Conservation (phyloP, 2,329 filamentous ascomycete species). For the Lasiodiplodia theobromae region DNA sequence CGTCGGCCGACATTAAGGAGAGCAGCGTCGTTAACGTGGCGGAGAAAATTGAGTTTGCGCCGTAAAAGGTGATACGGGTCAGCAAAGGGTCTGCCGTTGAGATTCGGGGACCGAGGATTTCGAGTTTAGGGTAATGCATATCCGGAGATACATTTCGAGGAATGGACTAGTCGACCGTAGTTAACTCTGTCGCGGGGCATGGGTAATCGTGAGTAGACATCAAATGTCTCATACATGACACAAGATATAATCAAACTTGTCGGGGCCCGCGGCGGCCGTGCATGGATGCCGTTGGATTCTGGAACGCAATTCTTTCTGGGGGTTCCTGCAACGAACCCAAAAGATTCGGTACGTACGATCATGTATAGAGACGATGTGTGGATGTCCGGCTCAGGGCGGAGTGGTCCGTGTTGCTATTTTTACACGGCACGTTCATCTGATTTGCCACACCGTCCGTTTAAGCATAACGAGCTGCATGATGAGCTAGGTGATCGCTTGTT, state of each 20-base stretch:
- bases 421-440: constrained; percentile 2
- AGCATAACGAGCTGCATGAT: not conserved
- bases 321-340: too few species aligned
- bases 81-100: not conserved
- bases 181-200: not conserved
- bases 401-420: constrained; percentile 21
- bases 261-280: not conserved
- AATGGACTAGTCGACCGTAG: not conserved
- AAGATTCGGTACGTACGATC: not conserved
- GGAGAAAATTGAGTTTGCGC: constrained; percentile 18
- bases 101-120: not conserved
- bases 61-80: not conserved
- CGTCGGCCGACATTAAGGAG: constrained; percentile 57
- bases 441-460: not conserved
- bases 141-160: not conserved
- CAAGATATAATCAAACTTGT: not conserved
- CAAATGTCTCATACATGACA: constrained; percentile 2
- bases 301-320: not conserved
- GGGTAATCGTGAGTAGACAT: constrained; percentile 5
- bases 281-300: not conserved
- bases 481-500: not conserved
- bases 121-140: too few species aligned
- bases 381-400: not conserved
- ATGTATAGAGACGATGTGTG: not conserved
- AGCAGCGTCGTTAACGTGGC: constrained; percentile 1